phyloP scores from a whole-genome alignment of 306 rosid species.

The Carpinus fangiana region DNA sequence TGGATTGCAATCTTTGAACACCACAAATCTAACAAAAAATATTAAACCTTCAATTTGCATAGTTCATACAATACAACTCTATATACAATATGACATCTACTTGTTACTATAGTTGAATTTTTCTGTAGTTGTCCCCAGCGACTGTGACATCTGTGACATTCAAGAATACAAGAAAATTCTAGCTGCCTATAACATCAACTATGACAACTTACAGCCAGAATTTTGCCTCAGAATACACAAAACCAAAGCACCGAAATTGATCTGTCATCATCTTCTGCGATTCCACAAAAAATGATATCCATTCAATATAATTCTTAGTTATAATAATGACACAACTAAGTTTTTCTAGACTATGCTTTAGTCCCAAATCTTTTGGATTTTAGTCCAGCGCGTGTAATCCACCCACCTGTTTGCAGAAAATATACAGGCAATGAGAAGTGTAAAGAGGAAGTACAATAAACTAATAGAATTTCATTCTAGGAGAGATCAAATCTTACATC shows the following conservation, averaged over 20 bases:
- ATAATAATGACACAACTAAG: background rate
- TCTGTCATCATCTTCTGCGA: background rate
- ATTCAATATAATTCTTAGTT: background rate
- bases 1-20: background rate
- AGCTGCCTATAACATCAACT: background rate
- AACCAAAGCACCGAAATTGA: background rate
- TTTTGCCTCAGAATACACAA: background rate
- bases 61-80: background rate
- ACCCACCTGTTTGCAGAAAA: constrained; percentile 69
- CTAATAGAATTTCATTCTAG: background rate
- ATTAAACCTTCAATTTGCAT: background rate
- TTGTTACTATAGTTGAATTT: background rate
- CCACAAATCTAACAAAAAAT: background rate
- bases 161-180: background rate
- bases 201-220: background rate
- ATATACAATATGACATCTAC: background rate
- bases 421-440: constrained; percentile 13
- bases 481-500: constrained; percentile 29
- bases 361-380: constrained; percentile 61
- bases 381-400: constrained; percentile 81
- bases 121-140: background rate
- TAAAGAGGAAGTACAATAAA: background rate
- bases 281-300: background rate
- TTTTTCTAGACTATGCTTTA: constrained; percentile 20
- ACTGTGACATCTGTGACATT: background rate